These are phyloP conservation scores for Eutrema japonicum DNA, from an alignment of 345 rosid species.

Conservation along the genomic window DNA sequence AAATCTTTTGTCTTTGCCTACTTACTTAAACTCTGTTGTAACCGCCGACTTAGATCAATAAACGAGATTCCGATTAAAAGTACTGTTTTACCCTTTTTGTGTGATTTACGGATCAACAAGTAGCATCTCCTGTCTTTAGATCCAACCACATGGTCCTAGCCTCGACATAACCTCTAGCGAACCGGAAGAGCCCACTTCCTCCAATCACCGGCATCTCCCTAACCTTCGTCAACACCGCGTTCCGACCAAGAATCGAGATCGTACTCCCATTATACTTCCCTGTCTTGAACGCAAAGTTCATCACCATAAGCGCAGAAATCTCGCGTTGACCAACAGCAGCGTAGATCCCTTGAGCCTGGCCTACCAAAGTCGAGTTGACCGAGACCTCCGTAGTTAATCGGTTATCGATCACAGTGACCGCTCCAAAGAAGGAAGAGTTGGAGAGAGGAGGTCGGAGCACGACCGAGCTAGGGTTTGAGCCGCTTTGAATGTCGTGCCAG, in stretches of 20 bases:
- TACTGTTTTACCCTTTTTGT: too few relatives aligned
- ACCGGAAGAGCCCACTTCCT: constrained; percentile 65
- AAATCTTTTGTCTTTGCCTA: too few relatives aligned
- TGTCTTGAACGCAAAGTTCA: constrained; percentile 52
- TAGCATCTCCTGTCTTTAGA: constrained; percentile 48
- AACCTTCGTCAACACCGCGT: constrained; percentile 44
- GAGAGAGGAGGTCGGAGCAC: constrained; percentile 37
- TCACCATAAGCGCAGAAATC: constrained; percentile 44
- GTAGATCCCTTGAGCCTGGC: constrained; percentile 54
- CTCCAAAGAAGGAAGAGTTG: constrained; percentile 46
- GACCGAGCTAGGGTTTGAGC: constrained; percentile 47
- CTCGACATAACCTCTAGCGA: constrained; percentile 63
- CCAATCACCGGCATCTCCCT: constrained; percentile 71
- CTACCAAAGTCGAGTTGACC: constrained; percentile 48
- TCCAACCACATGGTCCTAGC: constrained; percentile 48
- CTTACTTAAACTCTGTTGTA: too few relatives aligned
- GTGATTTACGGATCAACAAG: too few relatives aligned
- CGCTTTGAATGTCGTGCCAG: constrained; percentile 62
- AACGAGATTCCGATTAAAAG: too few relatives aligned
- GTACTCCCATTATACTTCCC: constrained; percentile 57
- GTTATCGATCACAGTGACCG: constrained; percentile 48
- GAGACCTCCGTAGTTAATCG: constrained; percentile 46
- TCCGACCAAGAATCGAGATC: constrained; percentile 53
- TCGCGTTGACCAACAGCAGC: constrained; percentile 43
- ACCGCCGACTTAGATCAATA: too few relatives aligned